phyloP scores from a whole-genome alignment of 1,284 basidiomycete species.

The Singerocomus rubriflavus region DNA sequence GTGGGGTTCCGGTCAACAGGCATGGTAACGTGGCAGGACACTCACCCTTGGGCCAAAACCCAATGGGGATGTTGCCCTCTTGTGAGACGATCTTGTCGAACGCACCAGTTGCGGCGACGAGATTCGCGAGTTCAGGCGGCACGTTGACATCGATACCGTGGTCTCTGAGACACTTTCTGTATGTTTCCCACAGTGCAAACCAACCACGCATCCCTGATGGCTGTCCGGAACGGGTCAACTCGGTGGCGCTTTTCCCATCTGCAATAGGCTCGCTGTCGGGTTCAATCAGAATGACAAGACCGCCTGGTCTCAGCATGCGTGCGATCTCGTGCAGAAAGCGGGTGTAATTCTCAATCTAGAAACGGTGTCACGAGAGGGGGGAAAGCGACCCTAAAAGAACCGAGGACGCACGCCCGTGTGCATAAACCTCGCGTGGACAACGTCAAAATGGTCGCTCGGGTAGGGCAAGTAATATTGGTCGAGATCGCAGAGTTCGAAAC shows the following conservation, averaged over 20 bases:
- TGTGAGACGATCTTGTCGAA: conserved; percentile 51
- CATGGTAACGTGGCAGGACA: neutral
- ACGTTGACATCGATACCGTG: conserved; percentile 56
- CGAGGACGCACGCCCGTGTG: conserved; percentile 49
- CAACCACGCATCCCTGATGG: conserved; percentile 50
- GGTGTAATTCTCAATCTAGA: conserved; percentile 58
- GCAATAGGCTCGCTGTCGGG: conserved; percentile 49
- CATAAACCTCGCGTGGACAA: conserved; percentile 64
- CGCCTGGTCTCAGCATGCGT: conserved; percentile 64
- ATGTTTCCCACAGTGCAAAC: conserved; percentile 59
- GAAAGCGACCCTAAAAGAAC: neutral
- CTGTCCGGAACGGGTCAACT: conserved; percentile 34
- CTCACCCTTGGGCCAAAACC: conserved; percentile 57
- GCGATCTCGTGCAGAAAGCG: conserved; percentile 56
- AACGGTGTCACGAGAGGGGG: conserved; percentile 9
- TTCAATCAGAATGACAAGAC: conserved; percentile 64
- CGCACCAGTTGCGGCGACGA: conserved; percentile 42
- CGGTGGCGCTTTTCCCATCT: conserved; percentile 40
- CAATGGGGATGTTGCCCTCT: conserved; percentile 55
- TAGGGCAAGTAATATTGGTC: conserved; percentile 58
- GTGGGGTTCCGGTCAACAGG: conserved; percentile 2
- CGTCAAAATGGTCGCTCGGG: conserved; percentile 56
- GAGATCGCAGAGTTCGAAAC: conserved; percentile 67
- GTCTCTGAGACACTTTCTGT: conserved; percentile 47
- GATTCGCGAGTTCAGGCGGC: conserved; percentile 47